Evolutionary conservation across 331 rosid genomes (phyloP).

Genomic region (Telfairia occidentalis): DNA sequence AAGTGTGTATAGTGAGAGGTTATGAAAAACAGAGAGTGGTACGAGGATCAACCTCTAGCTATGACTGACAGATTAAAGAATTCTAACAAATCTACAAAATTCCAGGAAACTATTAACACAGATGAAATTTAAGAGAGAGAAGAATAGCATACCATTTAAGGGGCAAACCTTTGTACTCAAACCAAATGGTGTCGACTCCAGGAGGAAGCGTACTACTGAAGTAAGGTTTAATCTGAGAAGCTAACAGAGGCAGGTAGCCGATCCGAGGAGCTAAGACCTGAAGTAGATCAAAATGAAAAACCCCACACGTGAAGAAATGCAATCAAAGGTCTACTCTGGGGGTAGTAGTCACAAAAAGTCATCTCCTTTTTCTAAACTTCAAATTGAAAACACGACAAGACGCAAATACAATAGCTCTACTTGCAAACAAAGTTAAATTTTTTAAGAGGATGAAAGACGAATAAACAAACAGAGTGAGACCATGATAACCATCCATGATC

Average conservation of each 20-base stretch:
- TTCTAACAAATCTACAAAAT: background rate
- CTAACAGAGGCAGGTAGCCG: conserved; percentile 75
- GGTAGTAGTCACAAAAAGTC: background rate
- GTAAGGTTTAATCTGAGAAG: conserved; percentile 62
- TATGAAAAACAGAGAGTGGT: background rate
- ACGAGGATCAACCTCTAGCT: background rate
- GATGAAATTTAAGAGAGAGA: background rate
- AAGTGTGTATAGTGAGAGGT: background rate
- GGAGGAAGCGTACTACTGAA: conserved; percentile 80
- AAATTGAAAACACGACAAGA: background rate
- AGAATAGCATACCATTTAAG: conserved; percentile 54
- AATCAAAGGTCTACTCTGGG: background rate
- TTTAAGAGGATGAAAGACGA: background rate
- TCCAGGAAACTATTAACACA: background rate
- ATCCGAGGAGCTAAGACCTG: conserved; percentile 88
- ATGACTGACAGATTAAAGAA: background rate
- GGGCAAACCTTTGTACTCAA: conserved; percentile 81
- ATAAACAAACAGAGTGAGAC: background rate
- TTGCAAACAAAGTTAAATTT: background rate
- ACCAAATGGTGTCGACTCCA: conserved; percentile 78
- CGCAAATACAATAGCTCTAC: background rate
- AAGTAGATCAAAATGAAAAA: background rate
- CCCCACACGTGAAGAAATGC: background rate
- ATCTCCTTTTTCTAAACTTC: background rate
- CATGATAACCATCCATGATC: background rate